Evolutionary conservation across 495 filamentous ascomycete genomes (phyloP), one percentile per base, ranked within the genome.

Genomic region (Aspergillus taichungensis): DNA sequence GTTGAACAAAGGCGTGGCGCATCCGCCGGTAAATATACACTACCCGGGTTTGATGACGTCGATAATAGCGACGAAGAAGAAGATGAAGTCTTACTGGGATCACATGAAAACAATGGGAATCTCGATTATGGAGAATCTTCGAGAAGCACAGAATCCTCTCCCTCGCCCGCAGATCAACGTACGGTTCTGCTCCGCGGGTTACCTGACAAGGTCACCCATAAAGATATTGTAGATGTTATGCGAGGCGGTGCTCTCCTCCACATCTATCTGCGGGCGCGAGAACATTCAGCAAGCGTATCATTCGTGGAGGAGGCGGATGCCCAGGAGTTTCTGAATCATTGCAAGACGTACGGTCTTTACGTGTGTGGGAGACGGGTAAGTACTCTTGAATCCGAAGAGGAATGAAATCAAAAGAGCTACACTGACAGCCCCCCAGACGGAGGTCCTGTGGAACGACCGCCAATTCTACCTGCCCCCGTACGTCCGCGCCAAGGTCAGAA

Each of bases 161-260:
- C 41, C 11, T 30, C 47, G 7, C 42, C 45, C 6, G 42, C 41
- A 6, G 45, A 63, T 46, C 75, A 76, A 45, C 74, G 84, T 36
- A 87, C 86, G 0, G 46, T 91, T 14, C 61, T 77, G 30, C 66
- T 88, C 29, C 64, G 67, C 38, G 80, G 81, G 43, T 71, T 91
- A 4, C 71, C 80, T 1, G 77, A 84, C n/a, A 68, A 68, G 1
- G 72, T 72, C 34, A 83, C 78, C 1, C 79, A 87, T 50, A 67
- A 68, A 36, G 85, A 91, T 49, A 71, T 91, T 43, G 70, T 78
- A 3, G 68, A 71, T n/a, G 69, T 72, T 32, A 67, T 91, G 13
- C 75, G 79, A 34, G 86, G 87, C 6, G 87, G 87, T 0, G 67
- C 74, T 51, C 59, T 94, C 6, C 56, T 88, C 6, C 82, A 89